Percentiles rank a stretch among this genome's conserved stretches.
Evolutionary conservation across 2,329 filamentous ascomycete genomes (phyloP).

Genomic region (Zelopaecilomyces penicillatus): DNA sequence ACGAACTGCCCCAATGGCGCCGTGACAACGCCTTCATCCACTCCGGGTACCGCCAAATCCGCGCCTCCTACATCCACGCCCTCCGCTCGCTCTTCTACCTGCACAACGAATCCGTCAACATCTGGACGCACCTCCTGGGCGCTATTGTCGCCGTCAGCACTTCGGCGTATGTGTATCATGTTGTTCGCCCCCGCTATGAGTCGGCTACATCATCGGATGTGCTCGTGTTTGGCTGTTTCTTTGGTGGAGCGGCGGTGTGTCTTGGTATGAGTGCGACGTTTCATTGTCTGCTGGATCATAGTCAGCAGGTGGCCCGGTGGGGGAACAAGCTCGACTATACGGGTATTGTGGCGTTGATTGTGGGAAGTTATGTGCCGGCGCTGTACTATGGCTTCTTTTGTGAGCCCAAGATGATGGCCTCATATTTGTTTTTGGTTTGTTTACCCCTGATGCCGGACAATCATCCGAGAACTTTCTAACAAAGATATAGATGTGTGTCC

Average conservation of each 20-base stretch:
- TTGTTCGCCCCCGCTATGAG: slow-evolving; percentile 57
- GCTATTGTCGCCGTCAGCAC: slow-evolving; percentile 48
- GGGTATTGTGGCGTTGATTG: slow-evolving; percentile 85
- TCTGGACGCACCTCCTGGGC: slow-evolving; percentile 58
- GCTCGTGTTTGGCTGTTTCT: slow-evolving; percentile 70
- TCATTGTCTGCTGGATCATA: slow-evolving; percentile 82
- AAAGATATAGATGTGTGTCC: slow-evolving; percentile 56
- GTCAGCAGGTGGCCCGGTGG: slow-evolving; percentile 64
- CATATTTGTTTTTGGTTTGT: slow-evolving; percentile 69
- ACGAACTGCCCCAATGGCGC: slow-evolving; percentile 50
- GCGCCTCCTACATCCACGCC: slow-evolving; percentile 38
- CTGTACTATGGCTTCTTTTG: slow-evolving; percentile 82
- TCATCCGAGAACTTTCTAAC: slow-evolving; percentile 7
- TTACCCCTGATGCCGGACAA: slow-evolving; percentile 8
- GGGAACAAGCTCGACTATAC: slow-evolving; percentile 94
- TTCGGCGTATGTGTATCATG: slow-evolving; percentile 44
- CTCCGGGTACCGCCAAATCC: slow-evolving; percentile 44
- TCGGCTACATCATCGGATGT: slow-evolving; percentile 55
- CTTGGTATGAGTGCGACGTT: slow-evolving; percentile 77
- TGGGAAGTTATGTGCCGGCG: slow-evolving; percentile 82
- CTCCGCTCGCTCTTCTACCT: slow-evolving; percentile 42
- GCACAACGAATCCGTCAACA: slow-evolving; percentile 57
- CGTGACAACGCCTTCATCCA: slow-evolving; percentile 51
- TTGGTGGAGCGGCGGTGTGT: slow-evolving; percentile 63
- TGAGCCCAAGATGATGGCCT: slow-evolving; percentile 51